These are phyloP conservation scores for Dictyostelium firmibasis DNA, from an alignment of 78 protist species.

Conservation along the genomic window DNA sequence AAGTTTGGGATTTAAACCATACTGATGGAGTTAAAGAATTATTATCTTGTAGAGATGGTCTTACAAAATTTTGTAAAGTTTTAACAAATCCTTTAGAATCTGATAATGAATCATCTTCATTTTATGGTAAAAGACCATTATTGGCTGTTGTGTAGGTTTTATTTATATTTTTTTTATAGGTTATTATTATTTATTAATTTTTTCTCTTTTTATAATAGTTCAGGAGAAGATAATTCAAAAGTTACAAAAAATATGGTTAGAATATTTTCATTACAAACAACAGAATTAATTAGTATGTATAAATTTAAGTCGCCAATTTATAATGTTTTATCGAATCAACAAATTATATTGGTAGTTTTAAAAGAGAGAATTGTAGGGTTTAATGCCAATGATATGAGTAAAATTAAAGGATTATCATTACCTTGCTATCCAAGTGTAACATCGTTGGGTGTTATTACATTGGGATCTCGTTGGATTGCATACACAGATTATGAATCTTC, in stretches of 20 bases:
- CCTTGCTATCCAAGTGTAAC: slow-evolving; percentile 25
- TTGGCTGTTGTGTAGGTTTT: slow-evolving; percentile 48
- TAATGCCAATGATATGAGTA: slow-evolving; percentile 44
- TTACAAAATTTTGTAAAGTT: slow-evolving; percentile 52
- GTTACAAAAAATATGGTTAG: slow-evolving; percentile 55
- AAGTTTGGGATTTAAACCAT: slow-evolving; percentile 74
- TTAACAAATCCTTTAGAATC: slow-evolving; percentile 32
- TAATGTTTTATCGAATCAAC: slow-evolving; percentile 52
- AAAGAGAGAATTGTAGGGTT: slow-evolving; percentile 66
- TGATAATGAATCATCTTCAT: slow-evolving; percentile 29
- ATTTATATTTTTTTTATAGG: background rate
- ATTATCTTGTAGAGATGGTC: slow-evolving; percentile 37
- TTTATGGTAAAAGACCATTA: slow-evolving; percentile 74
- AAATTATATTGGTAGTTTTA: slow-evolving; percentile 20
- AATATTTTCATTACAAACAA: slow-evolving; percentile 45
- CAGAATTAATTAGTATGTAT: slow-evolving; percentile 52
- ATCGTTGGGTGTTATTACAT: slow-evolving; percentile 34
- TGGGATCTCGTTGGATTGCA: slow-evolving; percentile 74
- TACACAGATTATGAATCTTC: slow-evolving; percentile 31
- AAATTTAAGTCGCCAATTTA: slow-evolving; percentile 67
- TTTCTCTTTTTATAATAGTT: background rate
- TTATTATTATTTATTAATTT: background rate
- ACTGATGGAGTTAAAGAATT: slow-evolving; percentile 60
- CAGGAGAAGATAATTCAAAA: slow-evolving; percentile 43
- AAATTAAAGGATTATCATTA: slow-evolving; percentile 24